Conservation (phyloP, 192 early-diverging fungal species). For the Phycomyces blakesleeanus region DNA sequence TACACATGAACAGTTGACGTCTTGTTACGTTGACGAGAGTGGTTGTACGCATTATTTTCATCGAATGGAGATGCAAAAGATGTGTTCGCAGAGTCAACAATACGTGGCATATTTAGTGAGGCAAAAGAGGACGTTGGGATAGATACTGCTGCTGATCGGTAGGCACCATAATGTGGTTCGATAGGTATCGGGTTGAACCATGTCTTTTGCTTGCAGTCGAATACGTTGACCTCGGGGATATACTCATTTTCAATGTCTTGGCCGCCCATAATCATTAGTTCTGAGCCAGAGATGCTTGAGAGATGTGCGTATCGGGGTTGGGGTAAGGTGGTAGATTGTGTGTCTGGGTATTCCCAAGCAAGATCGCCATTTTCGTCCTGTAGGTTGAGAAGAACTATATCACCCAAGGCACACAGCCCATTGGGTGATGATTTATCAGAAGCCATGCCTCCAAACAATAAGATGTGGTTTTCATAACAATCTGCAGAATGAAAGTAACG, state of each 20-base stretch:
- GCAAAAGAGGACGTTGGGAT: conserved; percentile 30
- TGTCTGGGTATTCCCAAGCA: conserved; percentile 55
- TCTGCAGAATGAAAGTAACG: conserved; percentile 73
- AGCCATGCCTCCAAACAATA: conserved; percentile 77
- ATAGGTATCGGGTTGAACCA: conserved; percentile 64
- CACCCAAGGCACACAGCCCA: conserved; percentile 58
- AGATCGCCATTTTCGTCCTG: conserved; percentile 28
- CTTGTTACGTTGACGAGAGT: not conserved
- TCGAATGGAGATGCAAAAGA: conserved; percentile 1
- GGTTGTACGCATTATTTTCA: conserved; percentile 44
- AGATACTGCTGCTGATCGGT: conserved; percentile 67
- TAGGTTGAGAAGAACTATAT: conserved; percentile 63
- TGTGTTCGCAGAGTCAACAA: not conserved
- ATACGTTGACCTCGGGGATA: conserved; percentile 70
- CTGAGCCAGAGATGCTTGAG: conserved; percentile 56
- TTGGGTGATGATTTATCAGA: conserved; percentile 50
- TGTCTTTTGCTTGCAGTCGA: conserved; percentile 56
- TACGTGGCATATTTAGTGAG: not conserved
- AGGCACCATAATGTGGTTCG: conserved; percentile 70
- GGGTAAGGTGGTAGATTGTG: conserved; percentile 40
- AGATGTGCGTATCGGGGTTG: conserved; percentile 74
- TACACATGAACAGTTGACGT: conserved; percentile 49
- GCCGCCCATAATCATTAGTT: conserved; percentile 66
- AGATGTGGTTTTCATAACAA: conserved; percentile 58
- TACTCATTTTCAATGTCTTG: conserved; percentile 74